Conservation (phyloP, 1,284 basidiomycete species). For the Laetiporus sulphureus region DNA sequence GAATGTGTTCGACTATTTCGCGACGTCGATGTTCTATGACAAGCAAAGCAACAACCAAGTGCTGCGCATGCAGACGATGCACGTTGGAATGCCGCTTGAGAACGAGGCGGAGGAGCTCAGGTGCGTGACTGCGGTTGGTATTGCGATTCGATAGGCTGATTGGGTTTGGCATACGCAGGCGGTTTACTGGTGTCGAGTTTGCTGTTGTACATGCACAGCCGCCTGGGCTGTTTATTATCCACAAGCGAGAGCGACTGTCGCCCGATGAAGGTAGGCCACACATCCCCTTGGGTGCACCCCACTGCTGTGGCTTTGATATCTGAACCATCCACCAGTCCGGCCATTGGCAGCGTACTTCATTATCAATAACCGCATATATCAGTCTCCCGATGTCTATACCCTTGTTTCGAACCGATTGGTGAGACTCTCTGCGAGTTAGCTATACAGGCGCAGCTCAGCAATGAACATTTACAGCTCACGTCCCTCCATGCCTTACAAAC, state of each 20-base stretch:
- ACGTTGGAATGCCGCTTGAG: constrained; percentile 58
- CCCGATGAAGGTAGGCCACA: constrained; percentile 61
- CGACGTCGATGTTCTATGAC: constrained; percentile 84
- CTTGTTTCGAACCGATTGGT: constrained; percentile 79
- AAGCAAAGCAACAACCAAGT: constrained; percentile 86
- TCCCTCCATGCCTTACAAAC: constrained; percentile 66
- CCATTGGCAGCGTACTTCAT: constrained; percentile 80
- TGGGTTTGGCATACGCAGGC: too few relatives aligned
- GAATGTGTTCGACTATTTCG: constrained; percentile 83
- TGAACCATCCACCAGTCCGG: too few relatives aligned
- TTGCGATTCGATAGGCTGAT: too few relatives aligned
- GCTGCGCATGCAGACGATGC: constrained; percentile 83
- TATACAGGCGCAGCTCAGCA: too few relatives aligned
- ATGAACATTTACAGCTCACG: constrained; percentile 44
- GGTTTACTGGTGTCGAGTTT: constrained; percentile 80
- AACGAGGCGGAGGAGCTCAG: constrained; percentile 78
- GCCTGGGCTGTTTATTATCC: constrained; percentile 78
- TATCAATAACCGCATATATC: constrained; percentile 81
- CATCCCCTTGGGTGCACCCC: too few relatives aligned
- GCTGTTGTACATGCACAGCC: constrained; percentile 72
- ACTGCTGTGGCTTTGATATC: too few relatives aligned
- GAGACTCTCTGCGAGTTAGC: too few relatives aligned
- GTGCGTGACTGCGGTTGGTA: constrained; percentile 37
- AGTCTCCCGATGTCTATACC: constrained; percentile 77
- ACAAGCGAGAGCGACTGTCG: constrained; percentile 76